A percentile compares a stretch with the other conserved stretches of the same genome.
These are phyloP conservation scores for Sarocladiaceae sp. DNA, from an alignment of 2,329 filamentous ascomycete genomes.

Conservation along the genomic window DNA sequence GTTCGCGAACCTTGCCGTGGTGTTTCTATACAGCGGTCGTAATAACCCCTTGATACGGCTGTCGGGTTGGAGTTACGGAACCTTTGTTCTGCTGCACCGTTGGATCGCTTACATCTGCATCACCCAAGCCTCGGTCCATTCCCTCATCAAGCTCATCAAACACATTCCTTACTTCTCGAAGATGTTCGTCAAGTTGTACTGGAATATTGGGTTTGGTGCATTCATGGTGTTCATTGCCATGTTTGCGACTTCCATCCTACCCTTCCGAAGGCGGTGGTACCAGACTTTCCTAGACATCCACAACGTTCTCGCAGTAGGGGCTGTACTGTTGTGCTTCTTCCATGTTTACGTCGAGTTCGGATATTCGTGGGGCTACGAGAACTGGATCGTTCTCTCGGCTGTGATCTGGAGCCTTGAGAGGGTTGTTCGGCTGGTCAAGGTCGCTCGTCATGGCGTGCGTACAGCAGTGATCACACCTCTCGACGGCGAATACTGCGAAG, in stretches of 20 bases:
- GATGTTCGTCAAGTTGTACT: slow-evolving; percentile 19
- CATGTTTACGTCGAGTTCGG: slow-evolving; percentile 30
- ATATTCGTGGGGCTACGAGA: slow-evolving; percentile 37
- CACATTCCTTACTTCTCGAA: slow-evolving; percentile 11
- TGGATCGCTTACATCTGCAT: slow-evolving; percentile 37
- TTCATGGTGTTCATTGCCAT: slow-evolving; percentile 24
- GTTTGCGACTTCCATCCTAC: slow-evolving; percentile 25
- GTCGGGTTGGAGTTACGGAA: slow-evolving; percentile 40
- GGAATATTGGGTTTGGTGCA: slow-evolving; percentile 34
- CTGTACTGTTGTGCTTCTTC: slow-evolving; percentile 30
- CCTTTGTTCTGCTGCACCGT: slow-evolving; percentile 40
- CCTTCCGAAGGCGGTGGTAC: slow-evolving; percentile 29
- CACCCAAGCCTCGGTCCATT: slow-evolving; percentile 36
- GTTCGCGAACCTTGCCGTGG: slow-evolving; percentile 30
- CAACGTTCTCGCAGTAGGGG: slow-evolving; percentile 31
- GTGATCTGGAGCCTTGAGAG: slow-evolving; percentile 22
- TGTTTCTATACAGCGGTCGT: slow-evolving; percentile 33
- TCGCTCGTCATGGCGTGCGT: slow-evolving; percentile 14
- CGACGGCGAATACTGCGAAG: slow-evolving; percentile 18
- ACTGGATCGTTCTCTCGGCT: slow-evolving; percentile 19
- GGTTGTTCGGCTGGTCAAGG: slow-evolving; percentile 13
- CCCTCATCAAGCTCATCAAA: slow-evolving; percentile 26
- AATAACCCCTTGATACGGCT: slow-evolving; percentile 39
- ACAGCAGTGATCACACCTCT: slow-evolving; percentile 16
- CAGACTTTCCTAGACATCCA: slow-evolving; percentile 37